phyloP scores from a whole-genome alignment of 2,329 filamentous ascomycete species.

The Colletotrichum truncatum region DNA sequence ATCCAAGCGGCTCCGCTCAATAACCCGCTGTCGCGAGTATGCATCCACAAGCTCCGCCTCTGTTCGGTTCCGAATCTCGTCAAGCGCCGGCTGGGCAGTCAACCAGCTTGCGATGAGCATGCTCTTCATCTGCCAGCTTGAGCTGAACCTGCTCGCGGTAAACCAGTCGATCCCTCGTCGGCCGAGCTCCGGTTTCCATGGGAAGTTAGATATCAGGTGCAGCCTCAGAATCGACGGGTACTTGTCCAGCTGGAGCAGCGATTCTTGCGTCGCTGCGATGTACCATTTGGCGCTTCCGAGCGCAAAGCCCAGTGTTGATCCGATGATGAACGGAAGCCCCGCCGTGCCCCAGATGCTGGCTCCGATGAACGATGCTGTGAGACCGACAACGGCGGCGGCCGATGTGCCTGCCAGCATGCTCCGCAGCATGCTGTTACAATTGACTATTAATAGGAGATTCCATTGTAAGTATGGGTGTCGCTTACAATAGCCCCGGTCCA shows the following conservation, averaged over 20 bases:
- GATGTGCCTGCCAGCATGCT: constrained; percentile 35
- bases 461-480: accelerated
- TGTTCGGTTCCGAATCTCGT: constrained; percentile 30
- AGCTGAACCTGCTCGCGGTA: constrained; percentile 22
- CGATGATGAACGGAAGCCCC: constrained; percentile 33
- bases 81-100: constrained; percentile 33
- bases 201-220: constrained; percentile 35
- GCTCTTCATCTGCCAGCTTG: constrained; percentile 31
- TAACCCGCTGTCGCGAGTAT: neutral
- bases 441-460: accelerated
- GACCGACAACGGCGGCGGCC: constrained; percentile 29
- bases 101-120: constrained; percentile 35
- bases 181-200: constrained; percentile 30
- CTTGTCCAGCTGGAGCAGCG: constrained; percentile 32
- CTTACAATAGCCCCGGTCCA: constrained; percentile 10
- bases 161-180: constrained; percentile 23
- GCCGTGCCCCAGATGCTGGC: constrained; percentile 35
- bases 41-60: constrained; percentile 31
- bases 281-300: constrained; percentile 34
- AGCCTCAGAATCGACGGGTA: constrained; percentile 34
- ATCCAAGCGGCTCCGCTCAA: neutral
- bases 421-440: constrained; percentile 33
- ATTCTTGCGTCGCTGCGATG: constrained; percentile 27
- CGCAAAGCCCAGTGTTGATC: constrained; percentile 33
- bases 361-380: constrained; percentile 25